Conservation (phyloP, 2,329 filamentous ascomycete genomes). For the Talaromyces marneffei region DNA sequence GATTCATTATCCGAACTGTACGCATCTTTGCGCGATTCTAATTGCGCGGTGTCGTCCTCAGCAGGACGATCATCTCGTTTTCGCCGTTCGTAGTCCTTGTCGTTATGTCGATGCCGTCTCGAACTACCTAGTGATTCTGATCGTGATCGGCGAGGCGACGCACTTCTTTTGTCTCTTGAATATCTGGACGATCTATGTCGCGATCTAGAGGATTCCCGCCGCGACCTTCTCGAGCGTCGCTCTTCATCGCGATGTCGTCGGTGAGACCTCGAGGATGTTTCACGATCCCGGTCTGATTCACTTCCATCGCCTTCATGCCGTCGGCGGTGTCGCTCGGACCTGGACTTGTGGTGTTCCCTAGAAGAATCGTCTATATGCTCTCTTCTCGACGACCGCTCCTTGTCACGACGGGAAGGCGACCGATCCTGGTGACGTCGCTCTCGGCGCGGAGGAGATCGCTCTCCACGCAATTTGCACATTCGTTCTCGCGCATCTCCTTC, state of each 20-base stretch:
- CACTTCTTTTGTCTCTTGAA: slow-evolving; percentile 12
- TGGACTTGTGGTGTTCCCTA: slow-evolving; percentile 20
- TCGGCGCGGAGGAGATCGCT: slow-evolving; percentile 27
- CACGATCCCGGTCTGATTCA: slow-evolving; percentile 1
- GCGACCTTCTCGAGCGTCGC: slow-evolving; percentile 11
- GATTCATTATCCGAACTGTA: slow-evolving; percentile 40
- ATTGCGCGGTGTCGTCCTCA: background rate
- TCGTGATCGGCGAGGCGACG: slow-evolving; percentile 16
- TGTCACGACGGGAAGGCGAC: slow-evolving; percentile 15
- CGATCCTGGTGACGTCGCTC: slow-evolving; percentile 16
- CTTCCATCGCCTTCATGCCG: slow-evolving; percentile 14
- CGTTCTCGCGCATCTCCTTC: slow-evolving; percentile 69
- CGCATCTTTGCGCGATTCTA: background rate
- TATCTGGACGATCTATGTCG: slow-evolving; percentile 20
- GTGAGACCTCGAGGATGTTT: slow-evolving; percentile 1
- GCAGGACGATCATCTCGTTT: background rate
- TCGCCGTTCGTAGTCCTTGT: background rate
- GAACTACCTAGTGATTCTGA: slow-evolving; percentile 18
- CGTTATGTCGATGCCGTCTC: background rate
- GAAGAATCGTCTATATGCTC: slow-evolving; percentile 20
- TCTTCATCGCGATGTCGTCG: slow-evolving; percentile 8
- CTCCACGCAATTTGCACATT: slow-evolving; percentile 53
- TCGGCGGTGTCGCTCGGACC: slow-evolving; percentile 14
- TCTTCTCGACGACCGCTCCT: slow-evolving; percentile 24
- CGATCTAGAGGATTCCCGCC: slow-evolving; percentile 21